Evolutionary conservation across 1,284 basidiomycete species (phyloP).

Genomic region (Puccinia brachypodii): DNA sequence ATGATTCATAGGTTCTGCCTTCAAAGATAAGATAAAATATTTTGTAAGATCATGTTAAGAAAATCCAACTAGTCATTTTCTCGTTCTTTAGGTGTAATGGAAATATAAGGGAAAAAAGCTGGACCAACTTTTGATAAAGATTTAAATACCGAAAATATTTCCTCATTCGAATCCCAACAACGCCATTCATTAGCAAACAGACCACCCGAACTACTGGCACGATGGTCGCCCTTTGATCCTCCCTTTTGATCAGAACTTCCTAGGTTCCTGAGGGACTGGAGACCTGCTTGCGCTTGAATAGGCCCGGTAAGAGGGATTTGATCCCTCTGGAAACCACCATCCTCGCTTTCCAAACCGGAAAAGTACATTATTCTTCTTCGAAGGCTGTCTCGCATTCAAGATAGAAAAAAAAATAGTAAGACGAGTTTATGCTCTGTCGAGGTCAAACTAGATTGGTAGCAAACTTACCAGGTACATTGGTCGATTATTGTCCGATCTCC

Average conservation of each 20-base stretch:
- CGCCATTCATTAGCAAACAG: slow-evolving; percentile 27
- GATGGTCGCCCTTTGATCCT: background rate
- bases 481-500: slow-evolving; percentile 35
- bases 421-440: background rate
- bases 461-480: slow-evolving; percentile 38
- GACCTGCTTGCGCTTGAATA: slow-evolving; percentile 30
- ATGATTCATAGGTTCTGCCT: slow-evolving; percentile 34
- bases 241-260: slow-evolving; percentile 12
- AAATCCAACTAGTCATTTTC: background rate
- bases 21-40: background rate
- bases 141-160: slow-evolving; percentile 36
- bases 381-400: background rate
- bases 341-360: slow-evolving; percentile 21
- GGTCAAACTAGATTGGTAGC: background rate
- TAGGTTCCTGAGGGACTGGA: slow-evolving; percentile 33
- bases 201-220: background rate
- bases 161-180: slow-evolving; percentile 44
- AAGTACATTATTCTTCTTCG: slow-evolving; percentile 14
- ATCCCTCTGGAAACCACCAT: background rate
- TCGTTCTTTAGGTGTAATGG: too few relatives aligned
- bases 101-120: background rate
- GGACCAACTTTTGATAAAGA: slow-evolving; percentile 21
- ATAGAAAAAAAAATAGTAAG: background rate
- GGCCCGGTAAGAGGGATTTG: slow-evolving; percentile 23
- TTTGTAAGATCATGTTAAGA: background rate